These are phyloP conservation scores for Chaetomiaceae sp. DNA, from an alignment of 2,329 filamentous ascomycete species.

Conservation along the genomic window DNA sequence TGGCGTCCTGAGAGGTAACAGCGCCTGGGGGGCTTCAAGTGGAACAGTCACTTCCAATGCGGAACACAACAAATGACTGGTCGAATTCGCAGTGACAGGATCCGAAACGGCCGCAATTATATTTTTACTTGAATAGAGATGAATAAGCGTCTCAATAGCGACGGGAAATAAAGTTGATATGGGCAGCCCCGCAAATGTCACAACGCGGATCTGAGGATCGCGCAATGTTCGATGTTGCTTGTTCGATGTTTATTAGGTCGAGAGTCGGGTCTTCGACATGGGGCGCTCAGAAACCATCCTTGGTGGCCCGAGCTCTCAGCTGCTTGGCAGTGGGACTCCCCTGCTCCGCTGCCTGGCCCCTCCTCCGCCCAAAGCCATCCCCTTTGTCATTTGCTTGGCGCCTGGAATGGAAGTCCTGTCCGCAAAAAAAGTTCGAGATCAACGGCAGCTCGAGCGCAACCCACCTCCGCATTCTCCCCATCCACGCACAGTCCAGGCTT, in stretches of 20 bases:
- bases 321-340: neutral
- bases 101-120: too few relatives aligned
- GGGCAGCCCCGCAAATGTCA: neutral
- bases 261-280: too few relatives aligned
- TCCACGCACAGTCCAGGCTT: slow-evolving; percentile 12
- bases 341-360: slow-evolving; percentile 24
- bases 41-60: too few relatives aligned
- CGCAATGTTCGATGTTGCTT: too few relatives aligned
- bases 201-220: too few relatives aligned
- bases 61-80: neutral
- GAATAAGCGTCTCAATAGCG: slow-evolving; percentile 8
- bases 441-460: slow-evolving; percentile 21
- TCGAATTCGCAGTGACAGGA: neutral
- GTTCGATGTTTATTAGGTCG: too few relatives aligned
- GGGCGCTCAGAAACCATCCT: too few relatives aligned
- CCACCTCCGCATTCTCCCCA: slow-evolving; percentile 16
- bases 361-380: slow-evolving; percentile 19
- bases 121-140: neutral
- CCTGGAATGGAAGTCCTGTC: slow-evolving; percentile 22
- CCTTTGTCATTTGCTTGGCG: slow-evolving; percentile 8
- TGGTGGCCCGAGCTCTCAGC: slow-evolving; percentile 21
- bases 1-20: too few relatives aligned
- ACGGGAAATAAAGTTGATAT: neutral
- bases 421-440: slow-evolving; percentile 28
- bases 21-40: too few relatives aligned